Evolutionary conservation across 305 asterid species (phyloP).

Genomic region (Fraxinus nigra): DNA sequence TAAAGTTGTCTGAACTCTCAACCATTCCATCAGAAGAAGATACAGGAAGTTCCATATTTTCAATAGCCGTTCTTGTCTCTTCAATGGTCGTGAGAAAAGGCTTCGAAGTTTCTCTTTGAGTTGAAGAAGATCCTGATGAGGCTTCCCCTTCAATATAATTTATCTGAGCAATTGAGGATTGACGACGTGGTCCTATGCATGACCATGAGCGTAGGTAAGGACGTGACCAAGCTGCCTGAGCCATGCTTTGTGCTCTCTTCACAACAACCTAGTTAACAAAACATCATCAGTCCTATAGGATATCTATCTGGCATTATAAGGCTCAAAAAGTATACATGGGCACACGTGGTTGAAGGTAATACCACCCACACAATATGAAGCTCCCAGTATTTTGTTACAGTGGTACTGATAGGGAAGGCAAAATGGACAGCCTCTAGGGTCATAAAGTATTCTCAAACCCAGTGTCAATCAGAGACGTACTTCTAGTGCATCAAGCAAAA

Average conservation of each 20-base stretch:
- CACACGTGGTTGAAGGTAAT: not conserved
- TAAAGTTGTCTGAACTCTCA: conserved; percentile 28
- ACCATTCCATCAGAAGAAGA: conserved; percentile 41
- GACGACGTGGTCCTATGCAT: conserved; percentile 91
- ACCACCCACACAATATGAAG: not conserved
- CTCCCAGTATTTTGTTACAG: not conserved
- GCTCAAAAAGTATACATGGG: not conserved
- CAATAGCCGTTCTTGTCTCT: conserved; percentile 31
- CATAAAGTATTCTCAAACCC: not conserved
- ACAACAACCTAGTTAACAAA: conserved; percentile 67
- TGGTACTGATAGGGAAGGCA: not conserved
- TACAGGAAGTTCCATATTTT: conserved; percentile 40
- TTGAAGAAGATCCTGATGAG: conserved; percentile 41
- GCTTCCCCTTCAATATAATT: conserved; percentile 31
- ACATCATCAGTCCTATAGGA: conserved; percentile 1
- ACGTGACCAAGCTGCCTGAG: conserved; percentile 89
- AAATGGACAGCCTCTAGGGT: not conserved
- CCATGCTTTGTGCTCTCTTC: conserved; percentile 98
- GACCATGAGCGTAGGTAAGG: conserved; percentile 83
- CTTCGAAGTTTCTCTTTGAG: conserved; percentile 39
- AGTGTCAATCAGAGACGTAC: not conserved
- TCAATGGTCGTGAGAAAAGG: conserved; percentile 46
- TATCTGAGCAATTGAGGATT: conserved; percentile 40
- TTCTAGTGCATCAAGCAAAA: not conserved
- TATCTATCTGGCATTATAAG: not conserved